Evolutionary conservation across 2,329 filamentous ascomycete genomes (phyloP), one percentile per base, ranked within the genome.

Genomic region (Penicillium glabrum): DNA sequence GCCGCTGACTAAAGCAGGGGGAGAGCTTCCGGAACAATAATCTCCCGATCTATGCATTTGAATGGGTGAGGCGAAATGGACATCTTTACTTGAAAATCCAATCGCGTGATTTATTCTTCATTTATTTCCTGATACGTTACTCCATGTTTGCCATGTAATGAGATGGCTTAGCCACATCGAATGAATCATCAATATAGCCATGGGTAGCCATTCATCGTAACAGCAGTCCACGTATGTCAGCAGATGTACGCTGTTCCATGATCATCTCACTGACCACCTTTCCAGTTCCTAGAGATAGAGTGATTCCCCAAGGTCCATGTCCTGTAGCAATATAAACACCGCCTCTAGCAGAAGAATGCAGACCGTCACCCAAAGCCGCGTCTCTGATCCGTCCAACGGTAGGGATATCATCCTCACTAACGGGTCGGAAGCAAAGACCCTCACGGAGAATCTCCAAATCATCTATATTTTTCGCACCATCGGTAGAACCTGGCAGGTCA

Each of bases 301-400:
- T 82, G 26, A 89, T 89, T 0, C 89, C 89, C 89, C 89, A 93
- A 0, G 89, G 87, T 0, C 89, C 89, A 77, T 93, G 89, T 0
- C 90, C 89, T 4, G 86, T 80, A 1, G 87, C 86, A 37, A 92
- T 71, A 68, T 84, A 93, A 0, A 93, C 86, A 4, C 89, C 89
- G 2, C 87, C 60, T 62, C 71, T 24, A 3, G 49, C 33, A 23
- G 11, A 26, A 5, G 59, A 49, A 53, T 54, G 64, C 31, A 88
- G 84, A 1, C 85, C 77, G 74, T 13, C 67, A 1, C 85, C 86
- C 3, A 91, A 78, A 44, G 80, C 77, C 13, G 73, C 68, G 61
- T 89, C 85, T 1, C 78, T 72, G 26, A 91, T 73, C 33, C 82
- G 77, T 3, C 80, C 76, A 10, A 93, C 67, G 26, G 91, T 83